phyloP scores from a whole-genome alignment of 345 rosid species.

The Salix suchowensis region DNA sequence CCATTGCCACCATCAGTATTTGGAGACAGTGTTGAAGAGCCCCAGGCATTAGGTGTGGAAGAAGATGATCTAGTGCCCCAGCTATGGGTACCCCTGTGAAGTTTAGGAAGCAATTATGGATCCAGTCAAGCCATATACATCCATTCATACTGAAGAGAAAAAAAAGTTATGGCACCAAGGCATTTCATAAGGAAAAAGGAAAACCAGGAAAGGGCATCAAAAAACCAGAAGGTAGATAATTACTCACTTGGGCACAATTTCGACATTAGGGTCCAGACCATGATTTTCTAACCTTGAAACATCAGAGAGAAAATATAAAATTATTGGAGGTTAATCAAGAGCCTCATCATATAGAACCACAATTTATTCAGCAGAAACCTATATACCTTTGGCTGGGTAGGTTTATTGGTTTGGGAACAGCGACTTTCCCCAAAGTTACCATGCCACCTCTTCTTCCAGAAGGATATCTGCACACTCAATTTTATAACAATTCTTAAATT shows the following conservation, averaged over 20 bases:
- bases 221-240: not conserved
- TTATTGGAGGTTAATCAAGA: not conserved
- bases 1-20: constrained; percentile 62
- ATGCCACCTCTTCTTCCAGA: constrained; percentile 80
- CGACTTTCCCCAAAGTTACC: constrained; percentile 91
- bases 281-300: constrained; percentile 89
- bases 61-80: constrained; percentile 89
- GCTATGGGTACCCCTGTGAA: constrained; percentile 74
- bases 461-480: constrained; percentile 55
- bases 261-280: constrained; percentile 93
- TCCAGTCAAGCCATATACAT: not conserved
- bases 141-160: not conserved
- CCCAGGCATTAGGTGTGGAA: constrained; percentile 84
- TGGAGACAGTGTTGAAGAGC: constrained; percentile 64
- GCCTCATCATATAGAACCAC: not conserved
- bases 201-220: not conserved
- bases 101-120: constrained; percentile 3
- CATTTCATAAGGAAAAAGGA: not conserved
- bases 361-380: not conserved
- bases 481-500: not conserved
- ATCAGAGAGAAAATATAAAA: constrained; percentile 10
- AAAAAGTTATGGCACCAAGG: not conserved
- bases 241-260: constrained; percentile 98
- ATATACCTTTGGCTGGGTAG: constrained; percentile 95
- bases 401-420: constrained; percentile 96